phyloP scores from a whole-genome alignment of 345 rosid species.

The Ceriops zippeliana region DNA sequence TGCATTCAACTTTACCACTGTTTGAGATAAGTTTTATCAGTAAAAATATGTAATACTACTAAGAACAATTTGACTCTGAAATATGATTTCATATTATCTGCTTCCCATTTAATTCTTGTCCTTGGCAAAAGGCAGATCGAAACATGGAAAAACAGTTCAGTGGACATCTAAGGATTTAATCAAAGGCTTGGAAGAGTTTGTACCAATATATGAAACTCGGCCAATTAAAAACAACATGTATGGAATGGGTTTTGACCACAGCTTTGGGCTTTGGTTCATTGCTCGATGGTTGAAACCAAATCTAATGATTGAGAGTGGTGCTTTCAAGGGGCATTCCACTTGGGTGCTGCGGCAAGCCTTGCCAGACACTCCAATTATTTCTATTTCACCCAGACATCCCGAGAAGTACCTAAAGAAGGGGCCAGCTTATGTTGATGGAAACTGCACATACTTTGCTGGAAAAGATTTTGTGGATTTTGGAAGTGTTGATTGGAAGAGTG shows the following conservation, averaged over 20 bases:
- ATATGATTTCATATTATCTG: conserved; percentile 23
- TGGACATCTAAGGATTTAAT: conserved; percentile 95
- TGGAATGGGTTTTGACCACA: conserved; percentile 99
- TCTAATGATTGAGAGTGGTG: conserved; percentile 97
- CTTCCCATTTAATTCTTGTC: conserved; percentile 47
- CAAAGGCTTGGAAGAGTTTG: conserved; percentile 89
- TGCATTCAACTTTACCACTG: no score
- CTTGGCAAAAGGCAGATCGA: conserved; percentile 99
- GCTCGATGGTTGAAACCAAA: conserved; percentile 85
- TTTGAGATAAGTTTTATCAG: no score
- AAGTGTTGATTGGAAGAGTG: conserved; percentile 71
- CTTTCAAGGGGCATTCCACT: conserved; percentile 97
- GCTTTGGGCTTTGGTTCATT: conserved; percentile 99
- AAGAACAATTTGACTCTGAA: not conserved
- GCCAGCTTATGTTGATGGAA: conserved; percentile 93
- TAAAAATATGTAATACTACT: no score
- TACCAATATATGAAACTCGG: conserved; percentile 86
- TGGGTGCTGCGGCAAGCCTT: conserved; percentile 98
- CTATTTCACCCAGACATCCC: conserved; percentile 89
- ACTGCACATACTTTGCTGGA: conserved; percentile 97
- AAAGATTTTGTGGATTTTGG: conserved; percentile 97
- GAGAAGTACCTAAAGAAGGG: conserved; percentile 88
- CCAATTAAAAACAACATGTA: conserved; percentile 90
- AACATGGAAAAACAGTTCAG: conserved; percentile 87
- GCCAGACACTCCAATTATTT: conserved; percentile 79